Evolutionary conservation across 495 filamentous ascomycete genomes (phyloP).

Genomic region (Talaromyces thailandensis): DNA sequence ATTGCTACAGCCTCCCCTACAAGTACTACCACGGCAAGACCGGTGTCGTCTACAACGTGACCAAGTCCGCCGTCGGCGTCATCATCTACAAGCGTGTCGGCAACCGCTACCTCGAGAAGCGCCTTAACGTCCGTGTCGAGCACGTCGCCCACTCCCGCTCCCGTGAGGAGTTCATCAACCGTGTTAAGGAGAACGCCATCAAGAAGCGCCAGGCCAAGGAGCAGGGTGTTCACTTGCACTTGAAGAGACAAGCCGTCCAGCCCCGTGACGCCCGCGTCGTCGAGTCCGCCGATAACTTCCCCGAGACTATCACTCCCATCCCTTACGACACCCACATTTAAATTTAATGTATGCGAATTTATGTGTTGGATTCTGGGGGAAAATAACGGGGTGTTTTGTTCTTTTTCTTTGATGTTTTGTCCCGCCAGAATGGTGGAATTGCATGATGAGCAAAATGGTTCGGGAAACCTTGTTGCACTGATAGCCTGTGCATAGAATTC

Average conservation of each 20-base stretch:
- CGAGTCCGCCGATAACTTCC: slow-evolving; percentile 62
- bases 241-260: slow-evolving; percentile 80
- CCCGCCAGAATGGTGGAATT: slow-evolving; percentile 29
- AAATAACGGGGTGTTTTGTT: slow-evolving; percentile 34
- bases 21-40: slow-evolving; percentile 99
- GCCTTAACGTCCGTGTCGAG: slow-evolving; percentile 96
- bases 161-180: slow-evolving; percentile 87
- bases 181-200: slow-evolving; percentile 90
- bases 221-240: slow-evolving; percentile 72
- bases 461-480: slow-evolving; percentile 22
- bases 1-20: slow-evolving; percentile 77
- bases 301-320: slow-evolving; percentile 85
- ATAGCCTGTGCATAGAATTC: slow-evolving; percentile 43
- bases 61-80: slow-evolving; percentile 89
- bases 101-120: slow-evolving; percentile 99
- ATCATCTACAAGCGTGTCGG: slow-evolving; percentile 98
- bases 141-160: slow-evolving; percentile 91
- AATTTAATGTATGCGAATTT: slow-evolving; percentile 16
- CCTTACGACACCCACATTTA: slow-evolving; percentile 98
- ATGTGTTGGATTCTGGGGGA: slow-evolving; percentile 19
- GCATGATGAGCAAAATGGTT: slow-evolving; percentile 26
- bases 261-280: slow-evolving; percentile 76
- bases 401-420: slow-evolving; percentile 28
- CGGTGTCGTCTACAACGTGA: slow-evolving; percentile 96
- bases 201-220: slow-evolving; percentile 88